These are phyloP conservation scores for Lyophyllum atratum DNA, from an alignment of 768 basidiomycete genomes.

Conservation along the genomic window DNA sequence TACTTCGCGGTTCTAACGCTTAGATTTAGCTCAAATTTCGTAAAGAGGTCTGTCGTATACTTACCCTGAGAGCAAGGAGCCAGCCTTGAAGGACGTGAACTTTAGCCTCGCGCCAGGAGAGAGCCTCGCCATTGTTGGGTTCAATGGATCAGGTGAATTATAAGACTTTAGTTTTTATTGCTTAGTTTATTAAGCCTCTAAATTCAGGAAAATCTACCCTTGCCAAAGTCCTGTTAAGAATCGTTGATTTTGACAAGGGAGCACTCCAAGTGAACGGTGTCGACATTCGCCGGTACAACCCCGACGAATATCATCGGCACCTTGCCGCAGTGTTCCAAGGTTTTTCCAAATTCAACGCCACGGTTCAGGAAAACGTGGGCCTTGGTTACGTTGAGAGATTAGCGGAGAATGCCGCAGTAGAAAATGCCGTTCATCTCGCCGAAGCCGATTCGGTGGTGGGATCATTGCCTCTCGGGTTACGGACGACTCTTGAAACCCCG, in stretches of 20 bases:
- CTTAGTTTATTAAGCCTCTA: constrained; percentile 8
- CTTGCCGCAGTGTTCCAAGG: constrained; percentile 85
- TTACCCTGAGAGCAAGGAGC: constrained; percentile 73
- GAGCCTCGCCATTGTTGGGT: constrained; percentile 83
- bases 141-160: constrained; percentile 74
- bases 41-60: constrained; percentile 58
- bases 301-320: constrained; percentile 72
- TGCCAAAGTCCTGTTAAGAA: constrained; percentile 77
- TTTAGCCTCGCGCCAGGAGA: constrained; percentile 75
- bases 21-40: constrained; percentile 9
- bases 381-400: constrained; percentile 73
- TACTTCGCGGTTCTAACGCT: constrained; percentile 7
- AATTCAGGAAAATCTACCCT: constrained; percentile 81
- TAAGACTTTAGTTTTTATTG: not conserved
- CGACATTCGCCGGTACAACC: constrained; percentile 65
- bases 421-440: constrained; percentile 68
- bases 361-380: constrained; percentile 85
- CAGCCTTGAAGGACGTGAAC: constrained; percentile 69
- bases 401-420: constrained; percentile 54
- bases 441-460: constrained; percentile 69
- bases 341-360: constrained; percentile 78
- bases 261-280: constrained; percentile 67
- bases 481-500: constrained; percentile 68
- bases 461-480: constrained; percentile 68
- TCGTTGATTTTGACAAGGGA: constrained; percentile 75